phyloP scores from a whole-genome alignment of 164 flowering plant species.

The Houttuynia cordata region DNA sequence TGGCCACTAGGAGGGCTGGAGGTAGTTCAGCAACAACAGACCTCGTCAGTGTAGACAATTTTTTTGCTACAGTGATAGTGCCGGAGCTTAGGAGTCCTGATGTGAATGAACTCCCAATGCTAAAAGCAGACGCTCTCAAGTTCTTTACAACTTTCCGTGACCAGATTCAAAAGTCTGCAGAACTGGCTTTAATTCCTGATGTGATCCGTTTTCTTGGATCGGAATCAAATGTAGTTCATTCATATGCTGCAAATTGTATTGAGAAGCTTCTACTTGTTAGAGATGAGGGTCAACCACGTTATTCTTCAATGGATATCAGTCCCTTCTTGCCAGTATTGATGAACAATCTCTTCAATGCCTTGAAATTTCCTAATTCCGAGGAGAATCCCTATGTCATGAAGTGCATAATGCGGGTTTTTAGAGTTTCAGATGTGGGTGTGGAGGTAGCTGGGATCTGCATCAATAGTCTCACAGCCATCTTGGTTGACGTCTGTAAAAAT shows the following conservation, averaged over 20 bases:
- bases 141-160: constrained; percentile 72
- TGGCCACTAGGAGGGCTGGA: constrained; percentile 63
- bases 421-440: constrained; percentile 57
- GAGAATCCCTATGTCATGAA: constrained; percentile 90
- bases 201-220: constrained; percentile 55
- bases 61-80: constrained; percentile 54
- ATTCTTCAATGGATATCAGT: constrained; percentile 42
- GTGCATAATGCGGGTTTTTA: constrained; percentile 86
- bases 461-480: constrained; percentile 44
- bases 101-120: constrained; percentile 66
- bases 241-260: constrained; percentile 91
- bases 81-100: constrained; percentile 74
- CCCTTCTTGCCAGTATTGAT: constrained; percentile 47
- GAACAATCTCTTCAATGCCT: constrained; percentile 63
- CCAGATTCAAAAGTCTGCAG: constrained; percentile 51
- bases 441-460: constrained; percentile 70
- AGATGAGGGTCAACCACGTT: constrained; percentile 61
- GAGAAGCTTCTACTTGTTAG: constrained; percentile 86
- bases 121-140: constrained; percentile 86
- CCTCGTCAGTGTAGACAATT: constrained; percentile 64
- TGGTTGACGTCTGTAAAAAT: constrained; percentile 63
- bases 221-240: constrained; percentile 91
- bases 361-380: constrained; percentile 73
- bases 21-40: constrained; percentile 54
- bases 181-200: constrained; percentile 48